These are phyloP conservation scores for Suillus hirtellus DNA, from an alignment of 768 basidiomycete genomes.

Conservation along the genomic window DNA sequence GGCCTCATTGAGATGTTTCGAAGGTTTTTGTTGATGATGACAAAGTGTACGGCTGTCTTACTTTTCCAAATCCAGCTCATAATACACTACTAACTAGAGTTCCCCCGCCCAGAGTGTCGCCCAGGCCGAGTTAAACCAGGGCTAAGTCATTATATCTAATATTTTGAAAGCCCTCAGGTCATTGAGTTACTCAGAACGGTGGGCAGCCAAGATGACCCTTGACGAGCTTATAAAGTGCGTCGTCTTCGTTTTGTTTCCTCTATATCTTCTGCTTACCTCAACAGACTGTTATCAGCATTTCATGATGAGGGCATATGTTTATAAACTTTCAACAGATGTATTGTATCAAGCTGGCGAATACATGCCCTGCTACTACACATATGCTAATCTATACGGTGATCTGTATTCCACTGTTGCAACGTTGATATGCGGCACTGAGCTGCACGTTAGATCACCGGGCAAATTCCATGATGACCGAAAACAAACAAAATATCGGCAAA, in stretches of 20 bases:
- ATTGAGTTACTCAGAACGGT: conserved; percentile 59
- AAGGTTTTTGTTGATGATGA: no score
- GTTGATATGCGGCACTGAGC: not conserved
- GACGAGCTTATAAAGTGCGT: conserved; percentile 87
- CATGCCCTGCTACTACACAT: not conserved
- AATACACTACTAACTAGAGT: not conserved
- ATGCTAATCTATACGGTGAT: not conserved
- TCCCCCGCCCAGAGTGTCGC: not conserved
- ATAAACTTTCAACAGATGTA: not conserved
- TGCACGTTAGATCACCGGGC: conserved; percentile 27
- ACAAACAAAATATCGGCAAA: no score
- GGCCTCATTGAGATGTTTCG: not conserved
- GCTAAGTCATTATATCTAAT: not conserved
- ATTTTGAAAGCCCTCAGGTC: not conserved
- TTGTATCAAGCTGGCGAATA: not conserved
- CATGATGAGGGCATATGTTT: not conserved
- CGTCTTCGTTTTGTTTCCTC: not conserved
- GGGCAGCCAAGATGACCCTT: conserved; percentile 91
- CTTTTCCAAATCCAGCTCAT: not conserved
- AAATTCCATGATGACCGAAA: no score
- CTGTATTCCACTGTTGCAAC: not conserved
- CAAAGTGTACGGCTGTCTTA: not conserved
- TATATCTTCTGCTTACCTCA: conserved; percentile 49
- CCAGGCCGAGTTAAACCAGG: no score
- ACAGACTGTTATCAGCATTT: conserved; percentile 34